Percentiles rank a stretch among this genome's conserved stretches.
These are phyloP conservation scores for Xylariales sp. DNA, from an alignment of 2,329 filamentous ascomycete species.

Conservation along the genomic window DNA sequence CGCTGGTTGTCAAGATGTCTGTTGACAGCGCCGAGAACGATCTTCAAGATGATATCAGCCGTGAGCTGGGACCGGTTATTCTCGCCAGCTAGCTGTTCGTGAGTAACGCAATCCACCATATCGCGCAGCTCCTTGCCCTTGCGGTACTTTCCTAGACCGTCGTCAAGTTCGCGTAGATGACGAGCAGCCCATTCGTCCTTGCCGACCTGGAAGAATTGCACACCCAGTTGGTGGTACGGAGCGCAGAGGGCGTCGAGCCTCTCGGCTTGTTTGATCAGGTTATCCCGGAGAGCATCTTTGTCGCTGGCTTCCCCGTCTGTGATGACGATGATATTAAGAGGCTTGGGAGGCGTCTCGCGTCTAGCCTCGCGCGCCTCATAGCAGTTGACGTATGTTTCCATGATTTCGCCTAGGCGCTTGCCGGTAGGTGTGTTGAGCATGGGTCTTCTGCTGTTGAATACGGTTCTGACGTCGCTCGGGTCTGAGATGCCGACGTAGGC, in stretches of 20 bases:
- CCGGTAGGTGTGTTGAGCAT: conserved; percentile 79
- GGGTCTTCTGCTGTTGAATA: conserved; percentile 78
- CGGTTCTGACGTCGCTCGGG: conserved; percentile 67
- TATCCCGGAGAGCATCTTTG: conserved; percentile 71
- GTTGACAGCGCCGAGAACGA: conserved; percentile 82
- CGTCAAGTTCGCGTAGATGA: conserved; percentile 79
- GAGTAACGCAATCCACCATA: conserved; percentile 84
- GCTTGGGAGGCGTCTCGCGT: conserved; percentile 67
- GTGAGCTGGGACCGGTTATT: conserved; percentile 16
- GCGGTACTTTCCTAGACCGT: conserved; percentile 52
- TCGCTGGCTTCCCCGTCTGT: conserved; percentile 88
- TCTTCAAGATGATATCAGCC: conserved; percentile 68
- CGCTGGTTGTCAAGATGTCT: conserved; percentile 67
- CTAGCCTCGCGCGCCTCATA: conserved; percentile 57
- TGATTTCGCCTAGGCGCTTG: conserved; percentile 74
- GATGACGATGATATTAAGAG: conserved; percentile 91
- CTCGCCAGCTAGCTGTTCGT: conserved; percentile 35
- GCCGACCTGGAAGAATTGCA: conserved; percentile 97
- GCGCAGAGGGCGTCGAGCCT: conserved; percentile 77
- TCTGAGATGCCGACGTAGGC: conserved; percentile 74
- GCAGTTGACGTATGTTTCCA: conserved; percentile 75
- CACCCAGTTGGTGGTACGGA: conserved; percentile 83
- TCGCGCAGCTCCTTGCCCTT: conserved; percentile 70
- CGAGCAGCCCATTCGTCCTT: conserved; percentile 72
- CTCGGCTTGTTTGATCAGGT: conserved; percentile 74